A percentile compares a stretch with the other conserved stretches of the same genome.
phyloP scores from a whole-genome alignment of 805 yeast species.

The Yamadazyma takamatsuzukensis region DNA sequence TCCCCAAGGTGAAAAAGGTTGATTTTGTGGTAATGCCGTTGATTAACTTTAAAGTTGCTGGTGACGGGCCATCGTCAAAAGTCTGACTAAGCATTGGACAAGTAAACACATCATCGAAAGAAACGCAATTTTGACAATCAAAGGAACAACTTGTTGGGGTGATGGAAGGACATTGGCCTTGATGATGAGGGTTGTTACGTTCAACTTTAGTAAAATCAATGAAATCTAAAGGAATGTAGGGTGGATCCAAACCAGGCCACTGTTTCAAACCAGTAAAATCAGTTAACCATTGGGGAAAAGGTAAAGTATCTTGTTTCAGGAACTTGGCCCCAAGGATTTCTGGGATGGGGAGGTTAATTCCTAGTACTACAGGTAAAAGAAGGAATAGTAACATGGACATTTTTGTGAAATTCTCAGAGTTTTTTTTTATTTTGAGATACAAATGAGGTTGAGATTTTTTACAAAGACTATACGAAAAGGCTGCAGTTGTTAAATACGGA shows the following conservation, averaged over 20 bases:
- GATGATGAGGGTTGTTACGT: conserved; percentile 39
- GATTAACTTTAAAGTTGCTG: conserved; percentile 60
- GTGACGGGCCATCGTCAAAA: conserved; percentile 94
- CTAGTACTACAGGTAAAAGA: too few species aligned
- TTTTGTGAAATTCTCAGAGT: too few species aligned
- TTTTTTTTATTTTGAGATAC: too few species aligned
- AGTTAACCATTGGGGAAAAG: conserved; percentile 77
- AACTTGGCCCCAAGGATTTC: too few species aligned
- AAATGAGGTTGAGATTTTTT: too few species aligned
- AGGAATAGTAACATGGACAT: too few species aligned
- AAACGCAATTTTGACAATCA: conserved; percentile 79
- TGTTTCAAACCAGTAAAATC: conserved; percentile 66
- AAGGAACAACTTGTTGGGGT: conserved; percentile 60
- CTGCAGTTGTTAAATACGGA: too few species aligned
- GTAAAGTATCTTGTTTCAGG: conserved; percentile 17
- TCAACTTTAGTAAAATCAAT: conserved; percentile 58
- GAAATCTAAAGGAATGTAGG: conserved; percentile 77
- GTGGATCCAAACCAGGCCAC: conserved; percentile 91
- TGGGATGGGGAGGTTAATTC: too few species aligned
- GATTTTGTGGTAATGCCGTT: conserved; percentile 49
- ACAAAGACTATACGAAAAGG: too few species aligned
- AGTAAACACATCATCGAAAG: conserved; percentile 69
- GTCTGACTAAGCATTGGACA: conserved; percentile 79
- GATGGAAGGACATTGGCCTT: conserved; percentile 56
- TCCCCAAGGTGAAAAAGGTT: conserved; percentile 84